Percentiles rank a stretch among this genome's conserved stretches.
phyloP scores from a whole-genome alignment of 306 rosid genomes.

The Albizia julibrissin region DNA sequence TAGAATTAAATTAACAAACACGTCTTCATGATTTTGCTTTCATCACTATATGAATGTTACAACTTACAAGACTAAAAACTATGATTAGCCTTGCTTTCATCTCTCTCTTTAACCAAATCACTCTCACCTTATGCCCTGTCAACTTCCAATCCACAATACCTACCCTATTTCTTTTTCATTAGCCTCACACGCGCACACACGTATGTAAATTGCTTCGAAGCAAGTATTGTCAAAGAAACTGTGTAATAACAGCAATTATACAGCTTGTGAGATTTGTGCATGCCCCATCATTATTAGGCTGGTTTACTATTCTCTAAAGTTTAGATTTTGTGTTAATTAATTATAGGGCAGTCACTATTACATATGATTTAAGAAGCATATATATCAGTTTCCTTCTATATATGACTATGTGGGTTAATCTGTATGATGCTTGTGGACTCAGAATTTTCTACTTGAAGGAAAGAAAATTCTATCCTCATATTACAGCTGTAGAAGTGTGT shows the following conservation, averaged over 20 bases:
- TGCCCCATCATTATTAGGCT: neutral
- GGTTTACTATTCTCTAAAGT: neutral
- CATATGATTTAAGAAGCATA: neutral
- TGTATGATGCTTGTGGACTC: neutral
- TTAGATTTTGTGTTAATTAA: neutral
- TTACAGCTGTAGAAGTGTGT: conserved; percentile 6
- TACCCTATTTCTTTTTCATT: neutral
- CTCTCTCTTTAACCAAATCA: neutral
- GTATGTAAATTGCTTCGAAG: conserved; percentile 23
- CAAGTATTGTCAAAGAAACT: conserved; percentile 15
- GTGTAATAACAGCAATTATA: conserved; percentile 13
- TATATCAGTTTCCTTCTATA: neutral
- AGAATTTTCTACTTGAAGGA: conserved; percentile 14
- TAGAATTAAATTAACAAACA: conserved; percentile 4
- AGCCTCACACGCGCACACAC: conserved; percentile 4
- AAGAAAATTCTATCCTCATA: neutral
- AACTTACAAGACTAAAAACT: too few relatives aligned
- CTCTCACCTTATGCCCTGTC: neutral
- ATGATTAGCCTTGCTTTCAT: neutral
- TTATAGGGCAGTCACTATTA: neutral
- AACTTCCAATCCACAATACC: neutral
- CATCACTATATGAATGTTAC: neutral
- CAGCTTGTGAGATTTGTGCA: conserved; percentile 9
- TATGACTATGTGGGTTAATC: neutral
- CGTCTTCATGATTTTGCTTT: conserved; percentile 23